These are phyloP conservation scores for Yarrowia sp. DNA, from an alignment of 805 yeast species.

Conservation along the genomic window DNA sequence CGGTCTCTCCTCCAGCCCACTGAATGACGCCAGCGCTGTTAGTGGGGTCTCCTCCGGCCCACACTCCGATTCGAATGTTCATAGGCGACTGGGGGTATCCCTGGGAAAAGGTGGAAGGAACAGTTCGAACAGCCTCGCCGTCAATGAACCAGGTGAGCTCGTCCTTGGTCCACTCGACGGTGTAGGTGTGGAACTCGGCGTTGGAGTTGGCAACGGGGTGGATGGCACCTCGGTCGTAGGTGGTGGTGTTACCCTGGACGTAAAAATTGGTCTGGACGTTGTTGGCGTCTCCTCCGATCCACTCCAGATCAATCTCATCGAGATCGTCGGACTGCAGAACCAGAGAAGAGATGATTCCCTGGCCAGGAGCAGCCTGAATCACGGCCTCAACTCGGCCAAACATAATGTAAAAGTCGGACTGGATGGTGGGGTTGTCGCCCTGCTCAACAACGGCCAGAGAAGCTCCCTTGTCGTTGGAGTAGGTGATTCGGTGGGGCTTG, in stretches of 20 bases:
- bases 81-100: conserved; percentile 92
- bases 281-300: conserved; percentile 74
- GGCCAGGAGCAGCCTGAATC: conserved; percentile 71
- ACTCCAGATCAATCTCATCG: conserved; percentile 87
- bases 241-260: conserved; percentile 71
- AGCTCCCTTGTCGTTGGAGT: conserved; percentile 52
- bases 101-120: conserved; percentile 50
- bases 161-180: conserved; percentile 78
- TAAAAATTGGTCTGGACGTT: conserved; percentile 72
- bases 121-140: conserved; percentile 63
- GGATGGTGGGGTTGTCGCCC: conserved; percentile 73
- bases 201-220: conserved; percentile 54
- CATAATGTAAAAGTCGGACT: conserved; percentile 80
- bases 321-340: conserved; percentile 78
- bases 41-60: conserved; percentile 50
- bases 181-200: conserved; percentile 64
- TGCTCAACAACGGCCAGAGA: conserved; percentile 55
- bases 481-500: conserved; percentile 42
- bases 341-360: conserved; percentile 76
- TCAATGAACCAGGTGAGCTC: conserved; percentile 68
- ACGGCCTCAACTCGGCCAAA: conserved; percentile 78
- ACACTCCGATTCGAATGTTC: conserved; percentile 55
- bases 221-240: conserved; percentile 77
- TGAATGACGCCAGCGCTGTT: conserved; percentile 59
- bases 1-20: conserved; percentile 70